Base-by-base conservation (phyloP, 768 basidiomycete species). In the Phylloporus rhodoxanthus region DNA sequence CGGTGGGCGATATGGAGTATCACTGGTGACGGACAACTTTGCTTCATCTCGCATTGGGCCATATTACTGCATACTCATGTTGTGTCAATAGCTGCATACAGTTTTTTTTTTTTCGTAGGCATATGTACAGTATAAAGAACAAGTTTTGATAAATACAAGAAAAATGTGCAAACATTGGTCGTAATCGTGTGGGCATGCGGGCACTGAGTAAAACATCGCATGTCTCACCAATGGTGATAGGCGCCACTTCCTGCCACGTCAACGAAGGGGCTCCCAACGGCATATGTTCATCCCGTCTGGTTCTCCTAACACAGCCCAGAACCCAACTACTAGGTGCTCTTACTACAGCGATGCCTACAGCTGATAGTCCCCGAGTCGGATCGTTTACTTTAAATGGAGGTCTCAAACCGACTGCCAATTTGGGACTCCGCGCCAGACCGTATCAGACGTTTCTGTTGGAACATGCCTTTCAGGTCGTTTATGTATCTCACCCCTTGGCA, bases 71-170 rank as follows among this genome's bases (percentile, higher is more conserved):
- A 66, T 68, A 56, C 49, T 62, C 61, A 68, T 67, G 68, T 69
- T 67, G 65, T 67, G 60, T 68, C 66, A 59, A 69, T 67, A 67
- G 59, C 56, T 53, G 67, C 66, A 67, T 69, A 53, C 49, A 47
- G 43, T 42, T 47, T 54, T 48, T 52, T 42, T 47, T 54, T 48
- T 52, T 59, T 53, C 55, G 57, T 64, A 57, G 59, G 68, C 68
- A 67, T 68, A 56, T 67, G 67, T 69, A 69, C 64, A 56, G 55
- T 56, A 67, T 46, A 59, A 56, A 57, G 58, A 65, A 52, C 54
- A 58, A 61, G 52, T 52, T 58, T 56, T 64, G 56, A 57, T 64
- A 52, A 68, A 60, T 57, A 57, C 62, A 47, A 58, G 26, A 8
- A 20, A 53, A 34, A 46, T 25, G 19, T 30, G 14, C 7, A 37